Evolutionary conservation across 2,329 filamentous ascomycete genomes (phyloP), one percentile per base, ranked within the genome.

Genomic region (Cladosporium sphaerospermum): DNA sequence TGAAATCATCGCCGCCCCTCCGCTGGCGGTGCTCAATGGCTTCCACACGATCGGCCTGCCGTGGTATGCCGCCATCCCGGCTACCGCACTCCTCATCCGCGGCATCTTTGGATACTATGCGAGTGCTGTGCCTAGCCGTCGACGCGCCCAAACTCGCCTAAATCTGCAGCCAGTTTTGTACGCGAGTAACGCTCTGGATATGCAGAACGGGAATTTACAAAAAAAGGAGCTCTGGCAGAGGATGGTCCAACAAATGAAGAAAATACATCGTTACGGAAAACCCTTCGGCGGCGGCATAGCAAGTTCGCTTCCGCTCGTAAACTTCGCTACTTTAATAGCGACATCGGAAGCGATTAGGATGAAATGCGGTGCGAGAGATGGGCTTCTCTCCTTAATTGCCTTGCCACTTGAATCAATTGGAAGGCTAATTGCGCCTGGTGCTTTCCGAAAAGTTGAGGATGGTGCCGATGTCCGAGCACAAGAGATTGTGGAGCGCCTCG

Each of bases 31-130:
- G 13, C 55, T 69, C 45, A 59, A 67, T 50, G 43, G 28, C 34
- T 32, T 68, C 4, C 66, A 69, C 47, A 36, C 40, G 19, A 42
- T 52, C 34, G 62, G 65, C n/a, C 45, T 68, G 9, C 64, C 67
- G 9, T 69, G 66, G 66, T 67, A 50, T 14, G 62, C 61, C 10
- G 62, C 56, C 31, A 54, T 69, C 5, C 66, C 67, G 0, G 31
- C 58, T 8, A 53, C 64, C 14, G 66, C 67, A 10, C 33, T 67
- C 19, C 39, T 66, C 36, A 56, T 68, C 11, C 63, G 64, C 36
- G 57, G 62, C 42, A 42, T 60, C 7, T 9, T 67, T 18, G 57
- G 62, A 39, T 67, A 67, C 45, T 60, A 62, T 44, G 9, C 62
- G 14, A 51, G 53, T 16, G 31, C 53, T n/a, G 41, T 47, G 3